Evolutionary conservation across 2,329 filamentous ascomycete species (phyloP).

Genomic region (Talaromyces albobiverticillius): DNA sequence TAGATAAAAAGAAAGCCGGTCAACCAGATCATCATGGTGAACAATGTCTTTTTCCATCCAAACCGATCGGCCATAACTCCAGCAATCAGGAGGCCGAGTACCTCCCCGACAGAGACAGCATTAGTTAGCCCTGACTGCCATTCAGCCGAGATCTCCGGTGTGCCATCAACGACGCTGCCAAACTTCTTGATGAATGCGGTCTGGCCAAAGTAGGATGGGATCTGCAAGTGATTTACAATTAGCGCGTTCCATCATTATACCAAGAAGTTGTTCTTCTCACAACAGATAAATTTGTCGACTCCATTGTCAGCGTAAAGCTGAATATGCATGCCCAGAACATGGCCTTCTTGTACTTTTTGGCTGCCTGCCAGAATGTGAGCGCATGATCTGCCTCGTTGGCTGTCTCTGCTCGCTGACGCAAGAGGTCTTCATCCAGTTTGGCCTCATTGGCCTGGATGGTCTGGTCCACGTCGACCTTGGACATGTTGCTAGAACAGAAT

Average conservation of each 20-base stretch:
- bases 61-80: conserved; percentile 51
- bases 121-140: conserved; percentile 47
- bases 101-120: conserved; percentile 42
- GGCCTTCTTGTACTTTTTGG: background rate
- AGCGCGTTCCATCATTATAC: no score
- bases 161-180: background rate
- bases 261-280: no score
- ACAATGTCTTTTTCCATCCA: conserved; percentile 51
- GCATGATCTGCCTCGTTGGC: background rate
- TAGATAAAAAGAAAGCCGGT: conserved; percentile 49
- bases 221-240: no score
- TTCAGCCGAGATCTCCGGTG: background rate
- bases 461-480: no score
- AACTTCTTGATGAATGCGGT: background rate
- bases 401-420: background rate
- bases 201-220: background rate
- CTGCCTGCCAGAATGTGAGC: background rate
- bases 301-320: background rate
- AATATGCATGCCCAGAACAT: background rate
- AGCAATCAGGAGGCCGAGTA: conserved; percentile 51
- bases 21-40: conserved; percentile 45
- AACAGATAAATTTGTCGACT: background rate
- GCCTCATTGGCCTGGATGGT: no score
- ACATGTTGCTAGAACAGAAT: no score
- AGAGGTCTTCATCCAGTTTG: no score